Evolutionary conservation across 2,329 filamentous ascomycete species (phyloP).

Genomic region (Neonectria magnoliae): DNA sequence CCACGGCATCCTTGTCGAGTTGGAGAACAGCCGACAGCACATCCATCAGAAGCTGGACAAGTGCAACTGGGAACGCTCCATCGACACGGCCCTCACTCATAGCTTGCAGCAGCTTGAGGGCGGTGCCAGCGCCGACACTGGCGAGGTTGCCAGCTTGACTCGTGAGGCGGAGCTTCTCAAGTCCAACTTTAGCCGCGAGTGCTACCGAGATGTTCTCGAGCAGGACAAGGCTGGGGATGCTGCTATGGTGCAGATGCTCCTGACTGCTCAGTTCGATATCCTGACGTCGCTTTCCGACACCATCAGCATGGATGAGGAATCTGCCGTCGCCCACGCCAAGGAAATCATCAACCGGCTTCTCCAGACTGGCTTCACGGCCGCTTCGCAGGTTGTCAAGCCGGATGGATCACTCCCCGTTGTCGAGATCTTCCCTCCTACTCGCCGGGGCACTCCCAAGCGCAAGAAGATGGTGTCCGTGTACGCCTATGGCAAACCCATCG

Average conservation of each 20-base stretch:
- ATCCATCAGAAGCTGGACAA: conserved; percentile 85
- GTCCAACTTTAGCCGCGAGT: conserved; percentile 82
- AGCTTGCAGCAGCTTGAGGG: conserved; percentile 81
- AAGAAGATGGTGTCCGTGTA: conserved; percentile 61
- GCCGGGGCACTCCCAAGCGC: conserved; percentile 80
- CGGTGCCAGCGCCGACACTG: conserved; percentile 55
- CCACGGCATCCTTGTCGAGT: conserved; percentile 85
- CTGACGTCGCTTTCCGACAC: conserved; percentile 85
- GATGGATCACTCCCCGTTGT: conserved; percentile 73
- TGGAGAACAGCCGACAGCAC: conserved; percentile 90
- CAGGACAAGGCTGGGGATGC: conserved; percentile 85
- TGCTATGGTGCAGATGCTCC: conserved; percentile 80
- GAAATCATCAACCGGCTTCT: conserved; percentile 81
- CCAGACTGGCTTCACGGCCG: conserved; percentile 76
- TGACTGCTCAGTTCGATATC: conserved; percentile 92
- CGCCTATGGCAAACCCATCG: conserved; percentile 55
- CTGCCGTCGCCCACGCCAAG: conserved; percentile 84
- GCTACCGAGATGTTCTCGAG: conserved; percentile 79
- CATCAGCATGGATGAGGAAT: conserved; percentile 81
- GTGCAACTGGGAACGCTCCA: conserved; percentile 84
- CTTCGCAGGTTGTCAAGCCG: conserved; percentile 88
- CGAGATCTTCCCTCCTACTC: conserved; percentile 76
- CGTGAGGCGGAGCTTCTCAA: conserved; percentile 90
- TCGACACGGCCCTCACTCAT: conserved; percentile 89
- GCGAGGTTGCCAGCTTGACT: conserved; percentile 75